Conservation (phyloP, 2,329 filamentous ascomycete species). For the Lecanicillium sp. region DNA sequence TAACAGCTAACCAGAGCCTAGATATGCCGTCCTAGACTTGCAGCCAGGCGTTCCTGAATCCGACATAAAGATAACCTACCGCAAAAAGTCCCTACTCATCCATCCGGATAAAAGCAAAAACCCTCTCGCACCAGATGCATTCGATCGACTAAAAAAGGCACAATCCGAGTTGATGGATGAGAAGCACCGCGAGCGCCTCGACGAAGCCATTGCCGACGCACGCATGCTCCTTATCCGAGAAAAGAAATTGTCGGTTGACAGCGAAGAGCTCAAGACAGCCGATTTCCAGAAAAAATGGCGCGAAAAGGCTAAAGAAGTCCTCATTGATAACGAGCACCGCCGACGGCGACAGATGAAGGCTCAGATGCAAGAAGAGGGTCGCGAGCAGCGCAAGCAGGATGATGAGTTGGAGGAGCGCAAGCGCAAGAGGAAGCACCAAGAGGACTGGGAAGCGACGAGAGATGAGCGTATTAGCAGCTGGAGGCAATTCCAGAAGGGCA, state of each 20-base stretch:
- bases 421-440: conserved; percentile 82
- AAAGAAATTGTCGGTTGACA: conserved; percentile 86
- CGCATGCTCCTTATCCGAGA: conserved; percentile 92
- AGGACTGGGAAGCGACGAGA: conserved; percentile 89
- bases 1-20: conserved; percentile 21
- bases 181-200: conserved; percentile 76
- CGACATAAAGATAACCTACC: conserved; percentile 90
- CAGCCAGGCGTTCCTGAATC: conserved; percentile 92
- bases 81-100: conserved; percentile 97
- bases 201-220: conserved; percentile 93
- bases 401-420: conserved; percentile 75
- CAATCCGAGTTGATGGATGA: conserved; percentile 89
- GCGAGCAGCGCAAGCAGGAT: conserved; percentile 78
- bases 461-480: conserved; percentile 90
- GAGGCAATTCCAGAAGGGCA: conserved; percentile 81
- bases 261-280: conserved; percentile 73
- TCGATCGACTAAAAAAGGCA: conserved; percentile 93
- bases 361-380: conserved; percentile 92
- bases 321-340: conserved; percentile 87
- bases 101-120: conserved; percentile 98
- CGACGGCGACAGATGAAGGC: conserved; percentile 80
- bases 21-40: conserved; percentile 89
- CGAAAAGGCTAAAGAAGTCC: conserved; percentile 79
- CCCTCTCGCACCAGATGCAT: conserved; percentile 82
- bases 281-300: conserved; percentile 82